Evolutionary conservation across 306 rosid species (phyloP).

Genomic region (Elaeagnus macrophylla): DNA sequence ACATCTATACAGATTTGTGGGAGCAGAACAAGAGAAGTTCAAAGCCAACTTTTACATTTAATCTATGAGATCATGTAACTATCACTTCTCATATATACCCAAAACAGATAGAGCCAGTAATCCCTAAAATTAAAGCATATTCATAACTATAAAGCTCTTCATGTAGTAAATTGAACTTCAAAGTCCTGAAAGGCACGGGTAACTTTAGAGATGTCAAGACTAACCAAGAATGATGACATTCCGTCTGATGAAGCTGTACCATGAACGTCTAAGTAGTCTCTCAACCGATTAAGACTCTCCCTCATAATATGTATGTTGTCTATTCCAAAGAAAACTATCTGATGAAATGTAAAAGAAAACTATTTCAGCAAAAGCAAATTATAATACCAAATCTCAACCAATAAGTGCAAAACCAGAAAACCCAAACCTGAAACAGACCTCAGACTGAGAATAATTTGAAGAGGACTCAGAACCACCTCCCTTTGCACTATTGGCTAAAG

Average conservation of each 20-base stretch:
- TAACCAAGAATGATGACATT: constrained; percentile 90
- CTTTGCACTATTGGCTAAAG: constrained; percentile 97
- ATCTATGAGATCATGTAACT: no score
- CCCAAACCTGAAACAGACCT: constrained; percentile 43
- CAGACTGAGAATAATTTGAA: constrained; percentile 81
- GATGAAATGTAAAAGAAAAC: constrained; percentile 16
- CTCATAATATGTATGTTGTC: constrained; percentile 98
- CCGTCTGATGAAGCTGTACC: constrained; percentile 93
- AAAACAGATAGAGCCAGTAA: no score
- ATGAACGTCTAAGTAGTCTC: constrained; percentile 84
- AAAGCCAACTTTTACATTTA: no score
- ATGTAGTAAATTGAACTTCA: not conserved
- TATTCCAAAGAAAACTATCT: constrained; percentile 91
- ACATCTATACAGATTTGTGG: not conserved
- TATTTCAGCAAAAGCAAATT: constrained; percentile 6
- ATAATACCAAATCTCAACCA: constrained; percentile 4
- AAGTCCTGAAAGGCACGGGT: constrained; percentile 7
- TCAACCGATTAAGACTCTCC: constrained; percentile 85
- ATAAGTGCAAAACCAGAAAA: constrained; percentile 17
- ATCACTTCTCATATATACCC: no score
- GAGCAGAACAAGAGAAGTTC: not conserved
- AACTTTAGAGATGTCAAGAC: constrained; percentile 30
- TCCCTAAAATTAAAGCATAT: no score
- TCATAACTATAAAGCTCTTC: not conserved
- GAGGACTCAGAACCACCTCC: constrained; percentile 99